Base-by-base conservation (phyloP, 805 yeast species). In the Yamadazyma phyllophila region DNA sequence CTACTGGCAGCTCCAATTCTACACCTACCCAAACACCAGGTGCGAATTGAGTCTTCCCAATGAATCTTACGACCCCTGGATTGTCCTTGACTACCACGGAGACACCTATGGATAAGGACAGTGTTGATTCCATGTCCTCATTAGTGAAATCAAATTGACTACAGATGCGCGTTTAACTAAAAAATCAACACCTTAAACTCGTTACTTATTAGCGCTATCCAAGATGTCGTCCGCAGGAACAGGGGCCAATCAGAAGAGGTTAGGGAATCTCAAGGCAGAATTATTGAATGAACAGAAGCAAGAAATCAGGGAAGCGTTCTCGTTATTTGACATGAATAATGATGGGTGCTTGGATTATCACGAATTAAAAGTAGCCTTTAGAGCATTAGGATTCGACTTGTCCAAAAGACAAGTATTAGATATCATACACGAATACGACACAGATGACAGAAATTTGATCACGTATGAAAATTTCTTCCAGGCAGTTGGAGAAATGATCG, bases 331-430 rank as follows among this genome's bases (percentile, higher is more conserved):
- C 60, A 83, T 88, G 86, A 89, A 94, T 65, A 82, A 81, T 48
- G 98, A 94, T 62, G 96, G 97, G 3, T 78, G 75, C 53, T 74
- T 94, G 42, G 97, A 94, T 58, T 92, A 87, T 63, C 98, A 94
- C 59, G 98, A 92, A 57, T 72, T 89, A 52, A 91, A 89, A 65
- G 96, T 90, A 14, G 97, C 99, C 0, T 81, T 94, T 71, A 71
- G 96, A 44, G 99, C 99, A 0, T 73, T 94, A 34, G 98, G 97
- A 24, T 92, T 94, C 60, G 96, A 88, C 41, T 76, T 87, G 56
- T 69, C 85, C 26, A 82, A 90, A 56, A 77, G 82, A 50, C 89
- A 86, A 46, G 86, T 92, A 2, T 73, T 85, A 50, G 82, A 82
- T 40, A 77, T 89, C 16, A 83, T 94, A 39, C 85, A 82, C 43